Evolutionary conservation across 1,139 yeast genomes (phyloP).

Genomic region (Scheffersomyces insectosa): DNA sequence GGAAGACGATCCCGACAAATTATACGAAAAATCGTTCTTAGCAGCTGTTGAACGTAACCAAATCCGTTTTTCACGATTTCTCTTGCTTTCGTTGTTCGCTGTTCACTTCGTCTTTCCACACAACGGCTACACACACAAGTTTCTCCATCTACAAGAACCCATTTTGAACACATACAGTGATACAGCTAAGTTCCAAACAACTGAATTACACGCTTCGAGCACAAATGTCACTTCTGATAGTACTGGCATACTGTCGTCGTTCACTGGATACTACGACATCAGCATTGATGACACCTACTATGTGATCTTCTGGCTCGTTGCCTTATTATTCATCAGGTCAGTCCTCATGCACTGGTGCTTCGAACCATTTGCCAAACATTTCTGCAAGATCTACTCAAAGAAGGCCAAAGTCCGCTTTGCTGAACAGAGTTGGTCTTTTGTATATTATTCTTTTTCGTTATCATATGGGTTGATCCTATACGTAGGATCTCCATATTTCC

Average conservation of each 20-base stretch:
- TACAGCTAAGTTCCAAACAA: constrained; percentile 2
- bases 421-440: constrained; percentile 81
- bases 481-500: constrained; percentile 57
- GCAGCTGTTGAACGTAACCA: constrained; percentile 43
- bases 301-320: constrained; percentile 56
- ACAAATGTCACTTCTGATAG: not conserved
- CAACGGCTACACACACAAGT: constrained; percentile 37
- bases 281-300: constrained; percentile 58
- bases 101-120: constrained; percentile 27
- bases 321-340: constrained; percentile 61
- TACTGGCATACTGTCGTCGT: constrained; percentile 1
- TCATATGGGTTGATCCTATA: constrained; percentile 60
- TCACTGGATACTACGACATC: constrained; percentile 44
- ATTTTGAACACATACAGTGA: constrained; percentile 22
- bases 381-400: constrained; percentile 45
- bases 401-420: constrained; percentile 69
- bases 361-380: constrained; percentile 55
- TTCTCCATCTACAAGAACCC: constrained; percentile 50
- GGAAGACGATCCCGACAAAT: not conserved
- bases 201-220: constrained; percentile 9
- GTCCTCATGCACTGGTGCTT: constrained; percentile 58
- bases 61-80: constrained; percentile 31
- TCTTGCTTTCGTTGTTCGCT: constrained; percentile 29
- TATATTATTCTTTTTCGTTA: constrained; percentile 63
- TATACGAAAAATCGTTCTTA: constrained; percentile 21